Evolutionary conservation across 73 alveolate species (phyloP).

Genomic region (Paraurostyla sp.): DNA sequence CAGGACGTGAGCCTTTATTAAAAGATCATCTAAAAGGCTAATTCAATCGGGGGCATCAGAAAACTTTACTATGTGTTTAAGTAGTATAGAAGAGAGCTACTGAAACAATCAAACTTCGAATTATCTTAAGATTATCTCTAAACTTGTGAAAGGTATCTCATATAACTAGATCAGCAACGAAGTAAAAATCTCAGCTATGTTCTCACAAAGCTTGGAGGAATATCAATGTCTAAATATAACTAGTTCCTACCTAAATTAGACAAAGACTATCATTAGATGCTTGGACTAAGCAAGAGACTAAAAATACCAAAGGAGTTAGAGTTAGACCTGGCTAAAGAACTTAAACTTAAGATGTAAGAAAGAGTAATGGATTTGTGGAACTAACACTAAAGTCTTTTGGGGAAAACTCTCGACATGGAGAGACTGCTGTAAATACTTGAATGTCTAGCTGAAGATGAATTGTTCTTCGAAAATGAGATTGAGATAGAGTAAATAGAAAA

Average conservation of each 20-base stretch:
- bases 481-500: slow-evolving; percentile 6
- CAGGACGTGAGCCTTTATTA: neutral
- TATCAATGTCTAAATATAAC: neutral
- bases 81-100: neutral
- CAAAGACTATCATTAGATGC: neutral
- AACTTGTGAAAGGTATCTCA: neutral
- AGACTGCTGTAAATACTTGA: neutral
- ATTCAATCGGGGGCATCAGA: slow-evolving; percentile 21
- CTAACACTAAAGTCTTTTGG: neutral
- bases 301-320: neutral
- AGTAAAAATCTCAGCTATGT: neutral
- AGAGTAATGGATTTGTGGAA: slow-evolving; percentile 10
- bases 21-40: neutral
- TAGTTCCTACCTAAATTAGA: neutral
- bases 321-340: neutral
- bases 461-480: neutral
- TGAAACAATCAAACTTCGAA: neutral
- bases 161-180: neutral
- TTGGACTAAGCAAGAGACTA: neutral
- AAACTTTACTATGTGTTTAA: neutral
- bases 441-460: slow-evolving; percentile 1
- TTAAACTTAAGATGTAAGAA: slow-evolving; percentile 12
- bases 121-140: neutral
- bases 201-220: neutral
- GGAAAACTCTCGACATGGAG: neutral